Evolutionary conservation across 129 eudicot genomes (phyloP), one percentile per base, ranked within the genome.

Genomic region (Cynara cardunculus): DNA sequence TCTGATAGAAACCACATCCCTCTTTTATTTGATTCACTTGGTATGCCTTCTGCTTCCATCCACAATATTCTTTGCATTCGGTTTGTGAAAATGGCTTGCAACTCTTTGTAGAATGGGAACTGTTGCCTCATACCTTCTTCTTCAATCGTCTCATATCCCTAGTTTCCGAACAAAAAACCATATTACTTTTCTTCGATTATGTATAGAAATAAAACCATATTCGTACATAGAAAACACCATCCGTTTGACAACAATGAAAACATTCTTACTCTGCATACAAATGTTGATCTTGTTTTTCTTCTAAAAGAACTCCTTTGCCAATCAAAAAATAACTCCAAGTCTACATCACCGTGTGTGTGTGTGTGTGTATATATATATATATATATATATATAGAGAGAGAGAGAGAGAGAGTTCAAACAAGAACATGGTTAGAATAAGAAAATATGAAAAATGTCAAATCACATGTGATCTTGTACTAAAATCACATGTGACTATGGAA

Each of bases 131-230:
- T 78, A 2, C 83, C 89, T 69, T 89, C 95, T 0, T 88, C 61
- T 80, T 94, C 98, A 86, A 87, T 78, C 1, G 97, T 91, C 78
- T 94, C 97, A 81, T 90, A 89, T 61, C 95, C 98, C 98, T 93
- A 78, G 7, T 74, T 78, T 13, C 5, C 73, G 6, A 35, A 14
- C 68, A 72, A 30, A 18, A 22, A n/a, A 68, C 6, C 1, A 41
- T 27, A 44, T 64, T 46, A 59, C 25, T 19, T 46, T 13, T 46
- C 59, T 46, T 53, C 19, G 7, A 53, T 53, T 53, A 16, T 53
- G 22, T 22, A 72, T 9, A 27, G n/a, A n/a, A 46, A 10, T 25
- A 26, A 31, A 78, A 16, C 21, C 22, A 49, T 49, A 53, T 53
- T 13, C 73, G 13, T 34, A 28, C 46, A 8, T 37, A 37, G 46